Conservation (phyloP, 352 stramenopile genomes). For the Globisporangium rhizosaccharum region DNA sequence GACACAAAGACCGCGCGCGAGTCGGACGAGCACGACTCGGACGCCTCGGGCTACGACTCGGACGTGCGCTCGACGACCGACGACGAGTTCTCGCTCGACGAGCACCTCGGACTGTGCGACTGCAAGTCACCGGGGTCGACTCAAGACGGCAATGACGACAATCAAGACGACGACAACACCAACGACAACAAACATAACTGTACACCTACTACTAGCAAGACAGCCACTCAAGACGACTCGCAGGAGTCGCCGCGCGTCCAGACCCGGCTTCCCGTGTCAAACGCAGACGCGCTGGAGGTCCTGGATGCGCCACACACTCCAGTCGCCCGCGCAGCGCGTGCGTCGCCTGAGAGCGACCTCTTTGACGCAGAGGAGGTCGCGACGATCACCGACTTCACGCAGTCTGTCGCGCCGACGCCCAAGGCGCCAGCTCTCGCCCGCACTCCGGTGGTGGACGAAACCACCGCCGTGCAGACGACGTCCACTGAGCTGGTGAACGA, state of each 20-base stretch:
- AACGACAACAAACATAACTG: neutral
- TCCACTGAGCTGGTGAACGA: no score
- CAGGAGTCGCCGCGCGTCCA: neutral
- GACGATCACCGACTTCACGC: neutral
- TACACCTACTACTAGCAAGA: neutral
- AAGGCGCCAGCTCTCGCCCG: neutral
- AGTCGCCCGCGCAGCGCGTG: neutral
- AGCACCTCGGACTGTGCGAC: neutral
- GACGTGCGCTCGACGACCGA: neutral
- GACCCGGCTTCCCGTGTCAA: neutral
- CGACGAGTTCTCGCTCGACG: conserved; percentile 2
- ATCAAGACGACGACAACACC: neutral
- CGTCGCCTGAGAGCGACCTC: neutral
- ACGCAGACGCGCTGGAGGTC: neutral
- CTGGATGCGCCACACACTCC: neutral
- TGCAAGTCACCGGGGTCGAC: neutral
- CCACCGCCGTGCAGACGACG: neutral
- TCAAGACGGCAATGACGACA: neutral
- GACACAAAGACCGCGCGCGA: neutral
- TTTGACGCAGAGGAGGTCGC: neutral
- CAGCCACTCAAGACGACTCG: neutral
- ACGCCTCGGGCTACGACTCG: neutral
- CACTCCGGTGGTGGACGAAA: neutral
- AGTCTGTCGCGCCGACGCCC: neutral
- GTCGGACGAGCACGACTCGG: neutral